Evolutionary conservation across 2,329 filamentous ascomycete species (phyloP).

Genomic region (Neopestalotiopsis rosae): DNA sequence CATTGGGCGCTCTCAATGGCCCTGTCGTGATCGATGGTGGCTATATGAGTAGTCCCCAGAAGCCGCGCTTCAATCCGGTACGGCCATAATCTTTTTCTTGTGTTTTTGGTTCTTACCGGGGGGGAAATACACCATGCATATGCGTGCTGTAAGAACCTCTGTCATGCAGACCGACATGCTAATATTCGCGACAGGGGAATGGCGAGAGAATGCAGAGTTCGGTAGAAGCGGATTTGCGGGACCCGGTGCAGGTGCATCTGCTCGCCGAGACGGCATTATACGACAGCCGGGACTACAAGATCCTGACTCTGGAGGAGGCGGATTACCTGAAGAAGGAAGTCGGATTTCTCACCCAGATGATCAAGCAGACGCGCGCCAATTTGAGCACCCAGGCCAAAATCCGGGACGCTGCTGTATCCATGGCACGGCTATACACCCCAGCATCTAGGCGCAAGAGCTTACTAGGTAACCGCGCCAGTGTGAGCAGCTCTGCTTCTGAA

Average conservation of each 20-base stretch:
- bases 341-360: constrained; percentile 72
- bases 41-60: constrained; percentile 58
- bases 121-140: neutral
- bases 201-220: constrained; percentile 59
- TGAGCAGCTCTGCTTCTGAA: constrained; percentile 56
- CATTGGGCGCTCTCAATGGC: constrained; percentile 44
- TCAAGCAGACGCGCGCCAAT: constrained; percentile 82
- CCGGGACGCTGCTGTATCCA: constrained; percentile 87
- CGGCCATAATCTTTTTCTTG: constrained; percentile 27
- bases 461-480: constrained; percentile 54
- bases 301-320: constrained; percentile 89
- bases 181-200: constrained; percentile 50
- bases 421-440: constrained; percentile 80
- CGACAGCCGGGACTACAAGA: constrained; percentile 84
- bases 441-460: constrained; percentile 56
- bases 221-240: constrained; percentile 65
- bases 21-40: constrained; percentile 63
- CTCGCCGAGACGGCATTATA: constrained; percentile 91
- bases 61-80: constrained; percentile 63
- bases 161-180: constrained; percentile 4
- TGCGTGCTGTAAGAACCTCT: neutral
- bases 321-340: constrained; percentile 90
- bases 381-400: constrained; percentile 91
- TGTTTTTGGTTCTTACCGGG: neutral
- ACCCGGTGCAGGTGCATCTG: constrained; percentile 84